phyloP scores from a whole-genome alignment of 2,329 filamentous ascomycete species.

The Trichoderma sp. region DNA sequence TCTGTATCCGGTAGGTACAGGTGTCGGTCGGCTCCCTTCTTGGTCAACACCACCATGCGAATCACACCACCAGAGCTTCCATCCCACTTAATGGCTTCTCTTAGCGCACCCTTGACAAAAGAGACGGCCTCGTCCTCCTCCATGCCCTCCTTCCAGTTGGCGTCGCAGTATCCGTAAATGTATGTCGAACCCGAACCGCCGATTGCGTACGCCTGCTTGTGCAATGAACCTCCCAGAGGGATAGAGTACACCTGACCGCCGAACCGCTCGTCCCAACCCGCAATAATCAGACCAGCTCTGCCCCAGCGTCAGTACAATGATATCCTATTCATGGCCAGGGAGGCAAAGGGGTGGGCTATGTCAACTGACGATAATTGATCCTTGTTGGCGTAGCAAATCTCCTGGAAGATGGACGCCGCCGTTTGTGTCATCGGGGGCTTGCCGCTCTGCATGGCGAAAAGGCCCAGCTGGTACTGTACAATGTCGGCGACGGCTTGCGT shows the following conservation, averaged over 20 bases:
- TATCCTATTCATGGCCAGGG: background rate
- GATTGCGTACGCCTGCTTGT: constrained; percentile 96
- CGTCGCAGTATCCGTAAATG: constrained; percentile 98
- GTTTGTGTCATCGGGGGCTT: constrained; percentile 92
- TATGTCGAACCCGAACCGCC: constrained; percentile 97
- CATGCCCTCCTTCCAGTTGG: constrained; percentile 95
- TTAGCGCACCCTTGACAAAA: constrained; percentile 89
- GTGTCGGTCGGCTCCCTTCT: constrained; percentile 86
- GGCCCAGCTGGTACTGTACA: constrained; percentile 91
- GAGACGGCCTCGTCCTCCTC: constrained; percentile 84
- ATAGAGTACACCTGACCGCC: constrained; percentile 98
- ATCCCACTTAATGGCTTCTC: constrained; percentile 99
- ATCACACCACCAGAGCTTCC: constrained; percentile 98
- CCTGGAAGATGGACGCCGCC: constrained; percentile 93
- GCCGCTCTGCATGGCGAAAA: constrained; percentile 89
- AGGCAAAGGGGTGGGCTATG: background rate
- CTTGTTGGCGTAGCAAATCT: constrained; percentile 98
- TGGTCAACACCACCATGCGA: constrained; percentile 93
- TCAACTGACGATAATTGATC: constrained; percentile 77
- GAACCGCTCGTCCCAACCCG: constrained; percentile 94
- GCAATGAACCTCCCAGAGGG: constrained; percentile 90
- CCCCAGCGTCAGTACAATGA: constrained; percentile 31
- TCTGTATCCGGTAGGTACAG: constrained; percentile 91
- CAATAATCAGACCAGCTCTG: constrained; percentile 95
- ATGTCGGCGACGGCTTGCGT: constrained; percentile 98